phyloP scores from a whole-genome alignment of 371 early-diverging fungal genomes.

The Cokeromyces recurvatus region DNA sequence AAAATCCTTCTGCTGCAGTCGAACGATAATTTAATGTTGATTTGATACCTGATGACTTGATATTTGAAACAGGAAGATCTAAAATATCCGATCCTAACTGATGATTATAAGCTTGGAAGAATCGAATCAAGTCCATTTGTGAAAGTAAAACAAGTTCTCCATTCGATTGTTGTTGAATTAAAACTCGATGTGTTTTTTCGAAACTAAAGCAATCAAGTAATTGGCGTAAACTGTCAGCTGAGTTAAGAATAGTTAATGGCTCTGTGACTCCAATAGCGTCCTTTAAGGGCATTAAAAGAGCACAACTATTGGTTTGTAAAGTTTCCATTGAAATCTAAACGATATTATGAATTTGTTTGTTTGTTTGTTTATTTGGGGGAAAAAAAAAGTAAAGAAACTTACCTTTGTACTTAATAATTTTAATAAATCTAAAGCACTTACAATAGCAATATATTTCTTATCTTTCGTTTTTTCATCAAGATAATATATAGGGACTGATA shows the following conservation, averaged over 20 bases:
- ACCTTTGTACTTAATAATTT: conserved; percentile 39
- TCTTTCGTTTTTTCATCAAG: conserved; percentile 9
- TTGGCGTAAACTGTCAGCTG: conserved; percentile 28
- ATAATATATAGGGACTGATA: conserved; percentile 57
- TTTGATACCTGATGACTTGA: conserved; percentile 10
- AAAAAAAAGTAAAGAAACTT: neutral
- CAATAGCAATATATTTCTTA: conserved; percentile 51
- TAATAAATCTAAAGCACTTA: conserved; percentile 54
- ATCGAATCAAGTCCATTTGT: conserved; percentile 59
- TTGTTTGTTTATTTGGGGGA: no score
- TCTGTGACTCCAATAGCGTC: conserved; percentile 40
- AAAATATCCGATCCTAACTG: conserved; percentile 44
- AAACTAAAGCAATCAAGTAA: conserved; percentile 42
- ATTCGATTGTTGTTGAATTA: conserved; percentile 35
- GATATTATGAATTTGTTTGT: neutral
- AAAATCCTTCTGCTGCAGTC: conserved; percentile 51
- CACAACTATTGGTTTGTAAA: conserved; percentile 9
- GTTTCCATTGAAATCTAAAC: conserved; percentile 20
- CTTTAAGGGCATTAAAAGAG: conserved; percentile 25
- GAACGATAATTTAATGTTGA: conserved; percentile 35
- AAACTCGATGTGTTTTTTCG: conserved; percentile 46
- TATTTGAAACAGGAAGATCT: conserved; percentile 35
- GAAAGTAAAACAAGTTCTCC: conserved; percentile 37
- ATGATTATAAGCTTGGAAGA: conserved; percentile 53
- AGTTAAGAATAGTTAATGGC: conserved; percentile 33